Evolutionary conservation across 768 basidiomycete species (phyloP), one percentile per base, ranked within the genome.

Genomic region (Trametopsis cervina): DNA sequence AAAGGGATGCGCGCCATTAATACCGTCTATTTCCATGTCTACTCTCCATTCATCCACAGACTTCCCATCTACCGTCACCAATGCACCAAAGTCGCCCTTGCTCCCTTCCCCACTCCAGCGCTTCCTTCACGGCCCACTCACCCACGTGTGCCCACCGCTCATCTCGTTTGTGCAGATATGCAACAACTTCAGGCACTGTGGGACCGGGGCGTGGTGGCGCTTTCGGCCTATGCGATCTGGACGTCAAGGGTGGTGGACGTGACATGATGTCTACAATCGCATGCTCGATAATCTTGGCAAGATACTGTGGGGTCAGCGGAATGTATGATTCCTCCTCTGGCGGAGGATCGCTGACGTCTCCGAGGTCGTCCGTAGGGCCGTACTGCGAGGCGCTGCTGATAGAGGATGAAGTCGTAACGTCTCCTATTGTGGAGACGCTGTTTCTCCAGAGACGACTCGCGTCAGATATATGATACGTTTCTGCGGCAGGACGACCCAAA

Each of bases 71-170:
- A 6, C 59, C 64, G 27, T 62, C 60, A 2, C 64, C 67, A 24
- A 64, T 57, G 40, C 59, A 57, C 62, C 66, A 69, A 18, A 62
- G 55, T 44, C 63, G 55, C 0, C 61, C 68, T 27, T 60, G 69
- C 22, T 52, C 58, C 50, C 63, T 64, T 43, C 82, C 63, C 51
- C 73, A 56, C 45, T 71, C 65, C 55, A 89, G 53, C 1, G 83
- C 77, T 42, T 83, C 84, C 45, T 77, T 70, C 0, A 89, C 70
- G 49, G 69, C 70, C 80, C 83, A 87, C 41, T 72, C 67, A 0
- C 82, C 82, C 6, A 89, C 64, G 54, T 71, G 70, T 52, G 68
- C 72, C 86, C 86, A 89, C 24, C 78, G 70, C 56, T 73, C 80
- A 53, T 88, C 86, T 42, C 62, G 67, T 47, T 65, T 69, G 41